Base-by-base conservation (phyloP, 768 basidiomycete species). In the Mrakia frigida region DNA sequence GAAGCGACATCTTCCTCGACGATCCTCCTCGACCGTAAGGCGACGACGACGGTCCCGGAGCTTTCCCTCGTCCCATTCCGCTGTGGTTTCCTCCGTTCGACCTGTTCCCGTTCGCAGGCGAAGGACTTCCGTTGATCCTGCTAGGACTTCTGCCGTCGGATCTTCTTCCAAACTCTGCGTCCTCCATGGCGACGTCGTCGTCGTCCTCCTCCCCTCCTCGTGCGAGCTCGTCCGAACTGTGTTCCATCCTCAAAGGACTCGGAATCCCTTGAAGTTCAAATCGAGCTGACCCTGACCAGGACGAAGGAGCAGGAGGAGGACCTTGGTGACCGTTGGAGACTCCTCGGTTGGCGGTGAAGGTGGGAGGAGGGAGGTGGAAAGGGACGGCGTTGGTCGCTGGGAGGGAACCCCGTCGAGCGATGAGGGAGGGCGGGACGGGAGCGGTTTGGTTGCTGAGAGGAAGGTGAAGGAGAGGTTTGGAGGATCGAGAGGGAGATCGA, bases 351-450 rank as follows among this genome's bases (percentile, higher is more conserved):
- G 11, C 31, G 21, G 23, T 2, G 46, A 31, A 3, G 39, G 23
- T 13, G 25, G 60, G 73, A 16, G 25, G 28, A 16, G 56, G 46
- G 18, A 23, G 39, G 61, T 50, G 31, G 67, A 59, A 50, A 16
- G 35, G 56, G 25, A 73, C 25, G 33, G 35, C 60, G 53, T 21
- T 46, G n/a, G 13, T 46, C 2, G 56, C 35, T 21, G 71, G 59
- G 21, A 73, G 71, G 35, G 71, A 73, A 25, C 73, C 60, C n/a
- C 41, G 60, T 21, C 73, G 73, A 11, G 35, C 39, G n/a, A 65
- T 18, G 60, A 74, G 73, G 56, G 73, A 74, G 10, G 73, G 73
- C 3, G 73, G 73, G 73, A 74, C 21, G 39, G 60, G 73, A 6
- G 21, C 28, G 2, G 37, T 28, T 37, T 65, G 73, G 23, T 59